phyloP scores from a whole-genome alignment of 495 filamentous ascomycete genomes.

The Talaromyces liani region DNA sequence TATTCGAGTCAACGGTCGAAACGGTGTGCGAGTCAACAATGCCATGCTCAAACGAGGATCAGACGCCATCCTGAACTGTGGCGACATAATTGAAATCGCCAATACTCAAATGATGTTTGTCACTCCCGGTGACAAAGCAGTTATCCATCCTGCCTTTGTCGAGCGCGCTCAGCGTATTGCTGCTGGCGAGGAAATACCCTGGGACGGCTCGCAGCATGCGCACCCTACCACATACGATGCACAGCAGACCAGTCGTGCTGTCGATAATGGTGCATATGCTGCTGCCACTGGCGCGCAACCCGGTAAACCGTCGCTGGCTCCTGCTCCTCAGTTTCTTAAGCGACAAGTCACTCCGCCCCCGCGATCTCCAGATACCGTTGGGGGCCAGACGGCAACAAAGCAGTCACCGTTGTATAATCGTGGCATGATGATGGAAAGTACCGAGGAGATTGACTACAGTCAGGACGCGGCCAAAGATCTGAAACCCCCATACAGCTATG shows the following conservation, averaged over 20 bases:
- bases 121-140: constrained; percentile 56
- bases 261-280: neutral
- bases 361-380: constrained; percentile 35
- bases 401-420: constrained; percentile 54
- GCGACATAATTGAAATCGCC: constrained; percentile 82
- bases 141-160: constrained; percentile 51
- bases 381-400: constrained; percentile 41
- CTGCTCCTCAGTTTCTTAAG: constrained; percentile 61
- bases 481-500: constrained; percentile 93
- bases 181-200: constrained; percentile 33
- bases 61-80: constrained; percentile 61
- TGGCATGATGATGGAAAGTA: constrained; percentile 65
- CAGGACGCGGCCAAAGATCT: constrained; percentile 75
- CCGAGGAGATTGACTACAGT: constrained; percentile 78
- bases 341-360: constrained; percentile 62
- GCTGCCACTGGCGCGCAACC: constrained; percentile 17
- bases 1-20: constrained; percentile 79
- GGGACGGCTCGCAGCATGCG: constrained; percentile 34
- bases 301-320: constrained; percentile 53
- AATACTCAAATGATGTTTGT: constrained; percentile 98
- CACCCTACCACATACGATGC: constrained; percentile 20
- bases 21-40: constrained; percentile 79
- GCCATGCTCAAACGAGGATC: constrained; percentile 54
- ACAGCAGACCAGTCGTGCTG: constrained; percentile 1
- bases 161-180: constrained; percentile 40